phyloP scores from a whole-genome alignment of 139 green algal species.

The Chlamydomonas incerta region DNA sequence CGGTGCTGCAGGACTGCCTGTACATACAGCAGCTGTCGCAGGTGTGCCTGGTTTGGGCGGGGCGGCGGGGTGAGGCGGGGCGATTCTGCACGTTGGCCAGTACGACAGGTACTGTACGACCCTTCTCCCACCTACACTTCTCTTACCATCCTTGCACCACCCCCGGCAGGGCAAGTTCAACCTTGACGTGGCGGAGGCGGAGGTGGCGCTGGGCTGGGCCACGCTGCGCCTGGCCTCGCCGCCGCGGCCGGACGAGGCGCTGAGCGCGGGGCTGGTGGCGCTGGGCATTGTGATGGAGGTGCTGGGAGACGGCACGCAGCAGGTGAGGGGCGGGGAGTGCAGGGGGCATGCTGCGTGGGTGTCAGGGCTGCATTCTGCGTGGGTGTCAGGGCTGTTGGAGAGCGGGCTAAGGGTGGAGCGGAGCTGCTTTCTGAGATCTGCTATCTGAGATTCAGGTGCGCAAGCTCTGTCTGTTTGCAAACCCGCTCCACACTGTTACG shows the following conservation, averaged over 20 bases:
- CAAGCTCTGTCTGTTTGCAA: background rate
- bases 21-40: constrained; percentile 43
- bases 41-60: too few relatives aligned
- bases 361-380: too few relatives aligned
- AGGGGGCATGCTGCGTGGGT: background rate
- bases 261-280: constrained; percentile 11
- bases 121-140: background rate
- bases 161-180: constrained; percentile 43
- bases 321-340: background rate
- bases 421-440: background rate
- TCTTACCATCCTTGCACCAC: background rate
- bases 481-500: too few relatives aligned
- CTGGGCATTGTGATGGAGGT: constrained; percentile 35
- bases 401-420: too few relatives aligned
- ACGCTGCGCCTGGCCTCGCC: background rate
- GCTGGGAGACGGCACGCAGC: constrained; percentile 27
- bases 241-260: constrained; percentile 3
- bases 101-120: too few relatives aligned
- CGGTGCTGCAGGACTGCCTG: constrained; percentile 27
- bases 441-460: too few relatives aligned
- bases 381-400: too few relatives aligned
- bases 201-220: constrained; percentile 12
- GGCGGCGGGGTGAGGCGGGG: too few relatives aligned
- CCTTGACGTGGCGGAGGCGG: constrained; percentile 42
- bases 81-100: too few relatives aligned